Percentiles rank a stretch among this genome's conserved stretches.
These are phyloP conservation scores for Cytospora chrysosperma DNA, from an alignment of 2,329 filamentous ascomycete species.

Conservation along the genomic window DNA sequence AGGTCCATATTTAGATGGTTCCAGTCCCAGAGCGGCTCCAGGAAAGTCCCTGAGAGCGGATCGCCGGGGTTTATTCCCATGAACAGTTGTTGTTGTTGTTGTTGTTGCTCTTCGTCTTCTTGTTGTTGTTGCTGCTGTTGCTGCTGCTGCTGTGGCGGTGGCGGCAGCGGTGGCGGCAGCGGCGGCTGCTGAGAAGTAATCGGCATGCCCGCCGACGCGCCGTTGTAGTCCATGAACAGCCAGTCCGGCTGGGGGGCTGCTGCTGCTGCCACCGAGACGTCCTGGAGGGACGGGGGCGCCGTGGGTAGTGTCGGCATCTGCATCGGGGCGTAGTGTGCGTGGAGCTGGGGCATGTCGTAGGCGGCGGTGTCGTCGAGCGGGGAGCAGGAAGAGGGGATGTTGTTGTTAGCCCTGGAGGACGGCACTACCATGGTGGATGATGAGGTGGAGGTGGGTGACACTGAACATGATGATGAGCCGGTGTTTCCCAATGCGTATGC, in stretches of 20 bases:
- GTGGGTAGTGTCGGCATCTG: not conserved
- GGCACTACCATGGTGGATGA: not conserved
- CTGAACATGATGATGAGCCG: not conserved
- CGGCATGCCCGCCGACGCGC: not conserved
- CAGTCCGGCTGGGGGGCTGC: not conserved
- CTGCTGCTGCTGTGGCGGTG: not conserved
- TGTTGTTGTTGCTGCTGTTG: not conserved
- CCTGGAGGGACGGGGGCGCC: not conserved
- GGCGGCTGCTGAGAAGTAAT: too few species aligned
- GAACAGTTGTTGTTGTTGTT: not conserved
- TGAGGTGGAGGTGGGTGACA: not conserved
- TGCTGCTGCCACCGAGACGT: not conserved
- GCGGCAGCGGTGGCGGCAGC: too few species aligned
- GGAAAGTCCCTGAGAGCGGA: conserved; percentile 20
- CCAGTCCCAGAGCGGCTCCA: conserved; percentile 23
- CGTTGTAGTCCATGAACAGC: conserved; percentile 12
- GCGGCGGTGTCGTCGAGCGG: not conserved
- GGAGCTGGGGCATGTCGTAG: not conserved
- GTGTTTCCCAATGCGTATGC: not conserved
- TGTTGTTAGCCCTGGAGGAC: not conserved
- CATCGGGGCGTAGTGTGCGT: not conserved
- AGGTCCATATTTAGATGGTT: conserved; percentile 17
- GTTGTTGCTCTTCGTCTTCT: too few species aligned
- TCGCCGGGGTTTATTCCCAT: conserved; percentile 17
- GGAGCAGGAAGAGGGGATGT: not conserved